Evolutionary conservation across 2,329 filamentous ascomycete genomes (phyloP), one percentile per base, ranked within the genome.

Genomic region (Periconia macrospinosa): DNA sequence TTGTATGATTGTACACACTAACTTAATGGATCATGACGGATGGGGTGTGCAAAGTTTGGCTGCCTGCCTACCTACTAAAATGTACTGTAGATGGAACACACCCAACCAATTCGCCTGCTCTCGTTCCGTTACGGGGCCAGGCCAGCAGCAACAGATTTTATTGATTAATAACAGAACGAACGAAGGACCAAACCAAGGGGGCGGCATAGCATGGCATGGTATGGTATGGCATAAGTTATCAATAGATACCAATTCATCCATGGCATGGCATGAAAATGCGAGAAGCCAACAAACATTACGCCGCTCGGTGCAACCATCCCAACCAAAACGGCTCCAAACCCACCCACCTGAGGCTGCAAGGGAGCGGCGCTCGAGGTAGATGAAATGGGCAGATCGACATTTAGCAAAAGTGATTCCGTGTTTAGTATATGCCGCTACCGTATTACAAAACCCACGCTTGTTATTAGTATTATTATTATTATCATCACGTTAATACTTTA

Each of bases 341-440:
- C 41, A 23, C 41, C 20, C 41, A 43, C 23, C 23, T 27, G 23
- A 27, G 23, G 41, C 13, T 18, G 20, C 17, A 18, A 43, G 41
- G 41, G 17, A 43, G 41, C 27, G 44, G 44, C 44, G 18, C n/a
- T 18, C 15, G 27, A 37, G 18, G 18, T 35, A 20, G 44, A 46
- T 17, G n/a, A 47, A 10, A 40, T 18, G 30, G 11, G 30, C 30
- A 10, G 45, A 47, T 37, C 45, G 30, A 17, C 33, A 47, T 47
- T 47, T 47, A 47, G 45, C 45, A 47, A 47, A 47, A 47, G 45
- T 37, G 15, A 47, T 47, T 47, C 45, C 45, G 40, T 47, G 45
- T 40, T 47, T 47, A 47, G 45, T 18, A 47, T 47, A 3, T 27
- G 33, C 23, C 45, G 30, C 45, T n/a, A 40, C 17, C 17, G 33